Percentiles rank a stretch among this genome's conserved stretches.
phyloP scores from a whole-genome alignment of 2,329 filamentous ascomycete species.

The Aureobasidium sp. region DNA sequence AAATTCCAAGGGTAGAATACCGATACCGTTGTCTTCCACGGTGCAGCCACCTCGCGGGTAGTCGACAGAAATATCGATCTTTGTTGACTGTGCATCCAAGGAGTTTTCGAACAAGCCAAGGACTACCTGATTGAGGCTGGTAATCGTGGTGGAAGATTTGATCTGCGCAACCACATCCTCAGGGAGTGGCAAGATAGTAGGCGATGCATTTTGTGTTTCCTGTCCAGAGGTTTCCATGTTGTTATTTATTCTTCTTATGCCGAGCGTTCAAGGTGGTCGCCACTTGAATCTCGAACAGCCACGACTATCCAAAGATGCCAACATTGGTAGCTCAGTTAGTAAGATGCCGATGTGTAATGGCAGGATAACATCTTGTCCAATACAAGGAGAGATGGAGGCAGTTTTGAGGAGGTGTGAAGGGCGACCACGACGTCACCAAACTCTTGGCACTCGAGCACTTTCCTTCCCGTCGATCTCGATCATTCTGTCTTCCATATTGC shows the following conservation, averaged over 20 bases:
- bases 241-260: constrained; percentile 1
- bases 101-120: constrained; percentile 83
- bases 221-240: neutral
- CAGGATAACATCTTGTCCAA: neutral
- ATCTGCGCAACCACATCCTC: constrained; percentile 79
- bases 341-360: neutral
- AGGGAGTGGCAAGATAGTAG: constrained; percentile 60
- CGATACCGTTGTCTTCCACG: constrained; percentile 86
- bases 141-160: constrained; percentile 85
- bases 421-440: constrained; percentile 6
- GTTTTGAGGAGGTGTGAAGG: neutral
- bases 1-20: constrained; percentile 82
- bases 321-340: neutral
- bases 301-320: neutral
- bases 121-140: constrained; percentile 75
- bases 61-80: constrained; percentile 76
- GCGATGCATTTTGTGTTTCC: neutral
- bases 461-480: neutral
- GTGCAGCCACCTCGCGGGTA: constrained; percentile 79
- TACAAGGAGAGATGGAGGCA: neutral
- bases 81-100: constrained; percentile 79
- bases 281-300: constrained; percentile 10
- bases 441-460: neutral
- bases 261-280: constrained; percentile 14
- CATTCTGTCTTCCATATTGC: neutral